Base-by-base conservation (phyloP, 345 rosid species). In the Mangifera indica region DNA sequence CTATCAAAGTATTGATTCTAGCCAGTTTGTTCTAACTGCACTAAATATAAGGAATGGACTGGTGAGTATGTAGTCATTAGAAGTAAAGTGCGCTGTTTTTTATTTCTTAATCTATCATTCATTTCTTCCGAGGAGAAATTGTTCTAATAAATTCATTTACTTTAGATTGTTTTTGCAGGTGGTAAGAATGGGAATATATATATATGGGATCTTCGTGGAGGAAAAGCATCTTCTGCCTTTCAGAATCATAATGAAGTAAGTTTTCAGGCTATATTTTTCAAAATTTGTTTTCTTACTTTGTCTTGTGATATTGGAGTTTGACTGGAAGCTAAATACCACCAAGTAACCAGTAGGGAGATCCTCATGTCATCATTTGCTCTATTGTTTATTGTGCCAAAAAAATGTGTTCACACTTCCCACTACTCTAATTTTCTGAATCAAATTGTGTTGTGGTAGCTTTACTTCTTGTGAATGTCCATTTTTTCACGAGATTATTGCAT, bases 121-220 rank as follows among this genome's bases (percentile, higher is more conserved):
- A 29, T 32, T 75, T 32, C 55, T 71, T 62, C 71, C 63, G 17
- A n/a, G 42, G 69, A 71, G 45, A 63, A 37, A 63, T 65, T 7
- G 55, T 29, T 18, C 21, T 72, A 51, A 40, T 55, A 51, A 48
- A 18, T 66, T 72, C 63, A 74, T 82, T 66, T 62, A 14, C 37
- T 76, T 56, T 56, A 94, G 98, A 79, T 80, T 61, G 80, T 95
- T 72, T 86, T 91, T 72, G 97, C 91, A 61, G 96, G 96, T 69
- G 92, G 93, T 69, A 83, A 82, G 81, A 67, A 76, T 71, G 99
- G 98, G 74, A 79, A 67, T 60, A 81, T 95, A 68, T 85, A 87
- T 70, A 62, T 85, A 63, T 95, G 98, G 98, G 98, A 95, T 86
- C 87, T 95, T 69, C 92, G 99, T 62, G 93, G 97, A 52, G 99